Evolutionary conservation across 495 filamentous ascomycete genomes (phyloP).

Genomic region (Lentithecium fluviatile): DNA sequence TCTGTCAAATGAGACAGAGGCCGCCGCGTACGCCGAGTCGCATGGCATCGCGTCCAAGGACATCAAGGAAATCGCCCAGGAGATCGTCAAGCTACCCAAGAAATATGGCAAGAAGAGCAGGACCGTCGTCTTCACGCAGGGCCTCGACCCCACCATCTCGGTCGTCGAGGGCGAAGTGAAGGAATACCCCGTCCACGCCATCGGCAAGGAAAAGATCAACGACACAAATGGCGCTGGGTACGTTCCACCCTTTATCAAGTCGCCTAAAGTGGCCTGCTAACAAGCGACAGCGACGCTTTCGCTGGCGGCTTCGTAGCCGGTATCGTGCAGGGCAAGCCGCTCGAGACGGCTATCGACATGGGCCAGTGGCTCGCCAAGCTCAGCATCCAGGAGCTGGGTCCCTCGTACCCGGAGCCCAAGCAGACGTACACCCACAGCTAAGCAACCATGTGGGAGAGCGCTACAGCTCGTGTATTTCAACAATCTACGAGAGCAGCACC

Average conservation of each 20-base stretch:
- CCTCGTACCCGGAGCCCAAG: conserved; percentile 90
- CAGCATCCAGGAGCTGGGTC: conserved; percentile 90
- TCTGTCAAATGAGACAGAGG: conserved; percentile 96
- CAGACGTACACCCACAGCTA: conserved; percentile 60
- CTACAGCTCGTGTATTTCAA: conserved; percentile 35
- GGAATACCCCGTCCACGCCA: conserved; percentile 74
- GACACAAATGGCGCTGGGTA: conserved; percentile 95
- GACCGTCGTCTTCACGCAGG: conserved; percentile 89
- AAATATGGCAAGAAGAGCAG: conserved; percentile 75
- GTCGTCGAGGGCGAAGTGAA: conserved; percentile 69
- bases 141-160: conserved; percentile 82
- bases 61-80: conserved; percentile 81
- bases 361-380: conserved; percentile 93
- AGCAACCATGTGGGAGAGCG: neutral
- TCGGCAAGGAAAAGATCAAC: conserved; percentile 71
- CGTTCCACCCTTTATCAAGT: conserved; percentile 34
- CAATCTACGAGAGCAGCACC: conserved; percentile 29
- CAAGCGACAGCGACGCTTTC: conserved; percentile 73
- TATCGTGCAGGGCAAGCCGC: conserved; percentile 74
- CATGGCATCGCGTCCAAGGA: conserved; percentile 69
- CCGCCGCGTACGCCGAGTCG: conserved; percentile 75
- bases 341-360: conserved; percentile 76
- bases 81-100: conserved; percentile 85
- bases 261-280: neutral
- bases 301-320: conserved; percentile 91